phyloP scores from a whole-genome alignment of 441 rosid species.

The Populus hybrid region DNA sequence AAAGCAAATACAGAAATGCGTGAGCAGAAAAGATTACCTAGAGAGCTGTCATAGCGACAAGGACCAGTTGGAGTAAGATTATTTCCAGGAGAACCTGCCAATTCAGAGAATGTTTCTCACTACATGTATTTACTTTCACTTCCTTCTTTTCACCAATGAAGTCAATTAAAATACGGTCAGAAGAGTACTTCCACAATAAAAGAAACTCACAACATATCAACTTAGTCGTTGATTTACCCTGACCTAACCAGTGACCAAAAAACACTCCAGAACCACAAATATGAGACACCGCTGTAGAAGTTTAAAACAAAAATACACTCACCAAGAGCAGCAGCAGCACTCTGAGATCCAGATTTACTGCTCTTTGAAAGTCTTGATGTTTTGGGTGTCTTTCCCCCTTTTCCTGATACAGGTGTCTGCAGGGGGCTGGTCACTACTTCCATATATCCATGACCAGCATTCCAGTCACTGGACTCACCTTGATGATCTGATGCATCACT shows the following conservation, averaged over 20 bases:
- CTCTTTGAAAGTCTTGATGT: conserved; percentile 57
- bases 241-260: background rate
- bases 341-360: conserved; percentile 56
- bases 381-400: conserved; percentile 67
- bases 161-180: background rate
- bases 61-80: conserved; percentile 83
- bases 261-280: conserved; percentile 13
- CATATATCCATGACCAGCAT: conserved; percentile 41
- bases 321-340: conserved; percentile 68
- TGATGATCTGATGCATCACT: conserved; percentile 49
- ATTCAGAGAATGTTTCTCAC: conserved; percentile 26
- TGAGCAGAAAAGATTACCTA: conserved; percentile 50
- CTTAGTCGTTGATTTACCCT: background rate
- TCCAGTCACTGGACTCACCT: conserved; percentile 56
- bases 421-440: conserved; percentile 49
- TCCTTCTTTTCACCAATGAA: background rate
- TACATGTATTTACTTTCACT: conserved; percentile 11
- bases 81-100: conserved; percentile 89
- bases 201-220: background rate
- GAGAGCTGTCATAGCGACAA: conserved; percentile 97
- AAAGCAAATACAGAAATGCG: conserved; percentile 2
- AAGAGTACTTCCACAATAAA: background rate
- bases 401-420: conserved; percentile 79
- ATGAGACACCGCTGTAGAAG: background rate
- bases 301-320: conserved; percentile 21